phyloP scores from a whole-genome alignment of 768 basidiomycete species.

The Boletellus ananiceps region DNA sequence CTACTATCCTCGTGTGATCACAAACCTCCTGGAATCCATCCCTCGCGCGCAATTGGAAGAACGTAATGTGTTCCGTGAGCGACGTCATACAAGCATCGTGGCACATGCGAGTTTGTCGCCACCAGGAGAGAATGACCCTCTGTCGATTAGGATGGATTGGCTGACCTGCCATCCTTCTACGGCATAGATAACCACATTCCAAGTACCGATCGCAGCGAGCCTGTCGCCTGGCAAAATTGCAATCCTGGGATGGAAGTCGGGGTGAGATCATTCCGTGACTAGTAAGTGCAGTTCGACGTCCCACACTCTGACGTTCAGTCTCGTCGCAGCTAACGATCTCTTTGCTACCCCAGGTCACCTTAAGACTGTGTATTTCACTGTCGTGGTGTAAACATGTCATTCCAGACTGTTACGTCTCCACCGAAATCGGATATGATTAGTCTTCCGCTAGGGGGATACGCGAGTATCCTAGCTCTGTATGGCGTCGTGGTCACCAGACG shows the following conservation, averaged over 20 bases:
- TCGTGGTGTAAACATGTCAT: no score
- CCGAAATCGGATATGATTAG: no score
- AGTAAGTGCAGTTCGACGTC: background rate
- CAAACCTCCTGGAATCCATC: no score
- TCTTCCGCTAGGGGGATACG: no score
- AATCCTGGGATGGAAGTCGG: background rate
- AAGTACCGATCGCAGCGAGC: background rate
- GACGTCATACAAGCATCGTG: background rate
- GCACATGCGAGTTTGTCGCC: slow-evolving; percentile 3
- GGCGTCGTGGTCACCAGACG: no score
- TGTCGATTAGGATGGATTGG: background rate
- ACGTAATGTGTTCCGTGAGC: background rate
- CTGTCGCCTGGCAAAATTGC: slow-evolving; percentile 1
- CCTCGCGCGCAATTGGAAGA: no score
- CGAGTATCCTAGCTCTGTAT: no score
- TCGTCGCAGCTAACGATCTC: background rate
- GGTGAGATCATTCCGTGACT: background rate
- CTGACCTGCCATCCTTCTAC: background rate
- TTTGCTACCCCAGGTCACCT: background rate
- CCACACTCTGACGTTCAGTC: background rate
- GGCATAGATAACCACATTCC: background rate
- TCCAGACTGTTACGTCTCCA: no score
- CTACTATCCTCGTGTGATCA: slow-evolving; percentile 6
- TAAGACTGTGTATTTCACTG: background rate
- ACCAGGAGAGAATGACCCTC: background rate